phyloP scores from a whole-genome alignment of 129 eudicot genomes.

The Flaveria linearis region DNA sequence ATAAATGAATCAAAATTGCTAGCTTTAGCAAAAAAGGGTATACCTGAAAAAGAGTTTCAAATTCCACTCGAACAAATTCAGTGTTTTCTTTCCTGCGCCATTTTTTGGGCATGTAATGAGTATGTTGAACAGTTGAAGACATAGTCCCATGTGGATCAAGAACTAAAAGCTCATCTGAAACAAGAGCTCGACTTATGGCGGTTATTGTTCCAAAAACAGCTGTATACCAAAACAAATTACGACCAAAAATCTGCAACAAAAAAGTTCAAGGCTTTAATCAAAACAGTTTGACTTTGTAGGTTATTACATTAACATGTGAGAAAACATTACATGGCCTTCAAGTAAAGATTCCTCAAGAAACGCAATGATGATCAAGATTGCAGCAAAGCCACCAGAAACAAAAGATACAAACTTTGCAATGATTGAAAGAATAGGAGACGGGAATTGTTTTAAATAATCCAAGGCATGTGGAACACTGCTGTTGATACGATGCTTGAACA shows the following conservation, averaged over 20 bases:
- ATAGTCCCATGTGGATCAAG: slow-evolving; percentile 84
- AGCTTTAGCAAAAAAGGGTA: neutral
- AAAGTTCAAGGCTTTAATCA: neutral
- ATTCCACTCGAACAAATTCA: slow-evolving; percentile 65
- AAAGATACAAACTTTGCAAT: slow-evolving; percentile 91
- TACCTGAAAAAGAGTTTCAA: slow-evolving; percentile 96
- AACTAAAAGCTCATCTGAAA: slow-evolving; percentile 74
- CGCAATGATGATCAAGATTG: slow-evolving; percentile 86
- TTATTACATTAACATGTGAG: slow-evolving; percentile 1
- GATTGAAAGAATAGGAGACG: slow-evolving; percentile 80
- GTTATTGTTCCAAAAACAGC: slow-evolving; percentile 96
- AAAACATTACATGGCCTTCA: slow-evolving; percentile 92
- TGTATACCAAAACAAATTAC: slow-evolving; percentile 93
- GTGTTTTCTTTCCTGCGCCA: slow-evolving; percentile 92
- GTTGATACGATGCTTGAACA: slow-evolving; percentile 85
- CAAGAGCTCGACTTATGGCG: slow-evolving; percentile 92
- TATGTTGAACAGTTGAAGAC: slow-evolving; percentile 78
- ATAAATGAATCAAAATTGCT: neutral
- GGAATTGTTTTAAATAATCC: slow-evolving; percentile 84
- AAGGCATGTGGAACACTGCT: slow-evolving; percentile 85
- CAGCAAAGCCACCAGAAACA: slow-evolving; percentile 97
- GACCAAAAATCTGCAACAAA: slow-evolving; percentile 78
- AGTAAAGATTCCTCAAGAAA: slow-evolving; percentile 92
- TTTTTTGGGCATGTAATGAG: slow-evolving; percentile 93
- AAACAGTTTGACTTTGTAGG: neutral